phyloP scores from a whole-genome alignment of 2,329 filamentous ascomycete genomes.

The Fusarium transvaalense region DNA sequence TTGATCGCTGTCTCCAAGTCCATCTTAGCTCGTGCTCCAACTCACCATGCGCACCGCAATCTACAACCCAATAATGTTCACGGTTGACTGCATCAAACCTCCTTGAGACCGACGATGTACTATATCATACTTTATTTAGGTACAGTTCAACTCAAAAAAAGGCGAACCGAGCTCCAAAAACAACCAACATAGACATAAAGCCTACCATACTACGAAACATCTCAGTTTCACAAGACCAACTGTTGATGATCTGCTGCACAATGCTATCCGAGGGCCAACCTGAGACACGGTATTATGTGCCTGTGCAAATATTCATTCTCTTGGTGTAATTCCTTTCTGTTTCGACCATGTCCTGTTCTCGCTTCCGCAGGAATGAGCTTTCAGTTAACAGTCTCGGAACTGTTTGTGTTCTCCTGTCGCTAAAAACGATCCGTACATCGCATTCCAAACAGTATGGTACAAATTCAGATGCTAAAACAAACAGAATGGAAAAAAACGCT shows the following conservation, averaged over 20 bases:
- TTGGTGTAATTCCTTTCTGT: background rate
- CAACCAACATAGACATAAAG: background rate
- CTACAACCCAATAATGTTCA: background rate
- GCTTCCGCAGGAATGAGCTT: conserved; percentile 24
- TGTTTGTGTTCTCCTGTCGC: conserved; percentile 16
- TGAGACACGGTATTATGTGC: conserved; percentile 20
- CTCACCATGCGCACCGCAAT: background rate
- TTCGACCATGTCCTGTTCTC: conserved; percentile 13
- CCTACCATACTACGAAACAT: background rate
- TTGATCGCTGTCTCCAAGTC: background rate
- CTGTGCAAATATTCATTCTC: conserved; percentile 27
- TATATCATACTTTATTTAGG: background rate
- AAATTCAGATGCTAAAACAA: conserved; percentile 35
- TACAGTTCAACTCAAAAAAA: background rate
- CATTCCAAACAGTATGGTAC: conserved; percentile 38
- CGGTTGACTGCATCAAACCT: background rate
- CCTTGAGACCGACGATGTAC: background rate
- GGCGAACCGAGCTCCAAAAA: background rate
- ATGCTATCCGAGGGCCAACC: conserved; percentile 17
- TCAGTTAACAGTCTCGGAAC: conserved; percentile 5
- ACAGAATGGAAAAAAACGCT: background rate
- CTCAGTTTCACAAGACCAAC: background rate
- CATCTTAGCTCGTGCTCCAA: background rate
- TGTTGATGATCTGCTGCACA: conserved; percentile 10
- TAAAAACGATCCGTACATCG: conserved; percentile 10